Percentiles rank a stretch among this genome's conserved stretches.
Conservation (phyloP, 306 rosid genomes). For the Hippophae rhamnoides region DNA sequence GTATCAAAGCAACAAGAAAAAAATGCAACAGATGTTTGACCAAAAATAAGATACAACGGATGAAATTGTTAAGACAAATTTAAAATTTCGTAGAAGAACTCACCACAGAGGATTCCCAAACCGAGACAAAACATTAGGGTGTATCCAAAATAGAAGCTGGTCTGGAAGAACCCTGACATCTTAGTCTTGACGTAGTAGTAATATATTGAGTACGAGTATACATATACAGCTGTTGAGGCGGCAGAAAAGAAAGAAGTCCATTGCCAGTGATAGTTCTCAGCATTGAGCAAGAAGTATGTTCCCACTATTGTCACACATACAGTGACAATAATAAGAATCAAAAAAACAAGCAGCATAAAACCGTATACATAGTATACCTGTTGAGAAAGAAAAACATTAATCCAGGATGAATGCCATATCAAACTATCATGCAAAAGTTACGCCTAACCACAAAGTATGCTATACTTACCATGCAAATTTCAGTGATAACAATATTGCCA, state of each 20-base stretch:
- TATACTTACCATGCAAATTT: too few species aligned
- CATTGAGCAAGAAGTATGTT: conserved; percentile 89
- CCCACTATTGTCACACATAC: conserved; percentile 99
- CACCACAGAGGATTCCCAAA: conserved; percentile 94
- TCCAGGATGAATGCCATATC: conserved; percentile 10
- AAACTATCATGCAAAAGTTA: neutral
- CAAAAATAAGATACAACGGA: neutral
- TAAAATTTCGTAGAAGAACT: conserved; percentile 20
- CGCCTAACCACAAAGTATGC: too few species aligned
- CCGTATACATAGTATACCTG: conserved; percentile 99
- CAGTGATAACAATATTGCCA: too few species aligned
- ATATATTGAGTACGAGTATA: conserved; percentile 84
- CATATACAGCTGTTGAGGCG: conserved; percentile 92
- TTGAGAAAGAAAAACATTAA: conserved; percentile 17
- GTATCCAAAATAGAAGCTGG: conserved; percentile 98
- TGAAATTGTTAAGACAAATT: neutral
- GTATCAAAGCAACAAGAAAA: too few species aligned
- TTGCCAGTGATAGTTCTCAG: conserved; percentile 99
- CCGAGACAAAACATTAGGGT: conserved; percentile 98
- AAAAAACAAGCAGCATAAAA: conserved; percentile 92
- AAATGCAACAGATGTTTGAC: neutral
- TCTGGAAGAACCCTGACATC: conserved; percentile 99
- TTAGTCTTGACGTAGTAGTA: conserved; percentile 94
- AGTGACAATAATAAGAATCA: conserved; percentile 84
- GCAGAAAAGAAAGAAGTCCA: conserved; percentile 99